Evolutionary conservation across 805 yeast species (phyloP).

Genomic region (Nakazawaea laoshanensis): DNA sequence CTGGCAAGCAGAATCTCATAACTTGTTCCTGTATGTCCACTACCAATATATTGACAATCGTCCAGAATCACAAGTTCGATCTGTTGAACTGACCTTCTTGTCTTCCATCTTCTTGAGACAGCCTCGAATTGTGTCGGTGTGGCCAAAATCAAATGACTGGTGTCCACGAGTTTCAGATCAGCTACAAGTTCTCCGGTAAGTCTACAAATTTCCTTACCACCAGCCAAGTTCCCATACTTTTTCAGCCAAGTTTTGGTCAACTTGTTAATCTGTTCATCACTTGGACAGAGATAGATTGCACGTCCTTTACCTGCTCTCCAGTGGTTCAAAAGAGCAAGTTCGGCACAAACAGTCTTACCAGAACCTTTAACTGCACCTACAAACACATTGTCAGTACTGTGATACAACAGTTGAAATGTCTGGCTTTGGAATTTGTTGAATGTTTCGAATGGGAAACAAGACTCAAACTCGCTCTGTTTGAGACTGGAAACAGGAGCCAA

Average conservation of each 20-base stretch:
- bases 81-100: constrained; percentile 57
- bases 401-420: constrained; percentile 50
- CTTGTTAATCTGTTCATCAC: constrained; percentile 44
- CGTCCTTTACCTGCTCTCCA: constrained; percentile 69
- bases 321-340: constrained; percentile 61
- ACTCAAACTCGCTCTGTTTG: constrained; percentile 36
- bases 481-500: constrained; percentile 41
- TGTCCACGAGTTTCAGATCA: constrained; percentile 49
- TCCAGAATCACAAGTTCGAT: constrained; percentile 68
- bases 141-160: constrained; percentile 59
- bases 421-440: constrained; percentile 77
- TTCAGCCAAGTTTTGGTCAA: constrained; percentile 43
- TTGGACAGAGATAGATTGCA: constrained; percentile 63
- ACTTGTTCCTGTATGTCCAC: constrained; percentile 43
- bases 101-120: constrained; percentile 77
- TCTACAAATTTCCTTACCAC: constrained; percentile 48
- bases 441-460: constrained; percentile 34
- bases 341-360: constrained; percentile 68
- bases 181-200: constrained; percentile 42
- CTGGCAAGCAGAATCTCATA: constrained; percentile 71
- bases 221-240: constrained; percentile 37
- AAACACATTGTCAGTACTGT: constrained; percentile 49
- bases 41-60: constrained; percentile 61
- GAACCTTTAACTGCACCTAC: constrained; percentile 70
- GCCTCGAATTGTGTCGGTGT: constrained; percentile 76